A percentile compares a stretch with the other conserved stretches of the same genome.
phyloP scores from a whole-genome alignment of 345 rosid genomes.

The Hirschfeldia incana region DNA sequence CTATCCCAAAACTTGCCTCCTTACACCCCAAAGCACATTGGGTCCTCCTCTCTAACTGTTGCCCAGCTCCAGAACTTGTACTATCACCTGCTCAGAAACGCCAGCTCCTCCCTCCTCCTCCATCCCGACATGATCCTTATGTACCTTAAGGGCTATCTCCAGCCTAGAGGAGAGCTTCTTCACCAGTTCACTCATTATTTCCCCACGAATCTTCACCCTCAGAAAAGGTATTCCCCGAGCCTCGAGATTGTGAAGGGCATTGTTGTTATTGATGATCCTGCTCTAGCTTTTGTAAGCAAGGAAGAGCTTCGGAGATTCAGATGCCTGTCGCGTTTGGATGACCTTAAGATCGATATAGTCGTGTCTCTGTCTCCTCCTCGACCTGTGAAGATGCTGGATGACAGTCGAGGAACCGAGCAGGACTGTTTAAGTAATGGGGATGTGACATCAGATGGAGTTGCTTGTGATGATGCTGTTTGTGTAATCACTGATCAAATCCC shows the following conservation, averaged over 20 bases:
- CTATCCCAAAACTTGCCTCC: slow-evolving; percentile 49
- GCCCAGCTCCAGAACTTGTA: slow-evolving; percentile 55
- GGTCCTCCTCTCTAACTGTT: slow-evolving; percentile 50
- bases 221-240: slow-evolving; percentile 46
- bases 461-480: neutral
- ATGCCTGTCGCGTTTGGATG: slow-evolving; percentile 45
- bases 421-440: slow-evolving; percentile 23
- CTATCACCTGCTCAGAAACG: slow-evolving; percentile 51
- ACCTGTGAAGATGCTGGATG: slow-evolving; percentile 26
- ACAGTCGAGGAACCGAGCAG: slow-evolving; percentile 18
- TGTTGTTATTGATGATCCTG: slow-evolving; percentile 56
- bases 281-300: slow-evolving; percentile 31
- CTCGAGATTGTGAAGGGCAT: slow-evolving; percentile 54
- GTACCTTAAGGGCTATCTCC: slow-evolving; percentile 51
- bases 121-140: slow-evolving; percentile 39
- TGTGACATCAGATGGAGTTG: slow-evolving; percentile 17
- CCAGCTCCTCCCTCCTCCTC: slow-evolving; percentile 44
- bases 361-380: slow-evolving; percentile 39
- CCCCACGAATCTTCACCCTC: slow-evolving; percentile 50
- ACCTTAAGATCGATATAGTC: slow-evolving; percentile 47
- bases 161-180: slow-evolving; percentile 13
- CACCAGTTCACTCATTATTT: slow-evolving; percentile 49
- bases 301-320: slow-evolving; percentile 49
- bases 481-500: slow-evolving; percentile 11
- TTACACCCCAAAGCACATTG: slow-evolving; percentile 54